Conservation (phyloP, 345 rosid genomes). For the Populus ilicifolia region DNA sequence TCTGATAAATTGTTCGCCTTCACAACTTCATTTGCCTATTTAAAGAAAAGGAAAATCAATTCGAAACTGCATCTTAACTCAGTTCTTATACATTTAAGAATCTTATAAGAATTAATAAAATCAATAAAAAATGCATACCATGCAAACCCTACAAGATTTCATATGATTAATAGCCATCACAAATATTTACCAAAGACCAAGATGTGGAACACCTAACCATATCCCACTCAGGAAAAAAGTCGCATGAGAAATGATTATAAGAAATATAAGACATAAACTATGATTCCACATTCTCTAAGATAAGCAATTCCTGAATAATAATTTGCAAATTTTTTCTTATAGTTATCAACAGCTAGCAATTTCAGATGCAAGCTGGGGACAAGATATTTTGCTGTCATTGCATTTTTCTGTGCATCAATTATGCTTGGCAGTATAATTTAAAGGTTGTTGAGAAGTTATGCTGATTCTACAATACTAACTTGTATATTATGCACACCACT, state of each 20-base stretch:
- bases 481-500: too few relatives aligned
- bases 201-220: neutral
- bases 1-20: conserved; percentile 87
- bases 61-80: neutral
- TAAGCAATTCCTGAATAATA: neutral
- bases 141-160: neutral
- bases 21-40: conserved; percentile 93
- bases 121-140: neutral
- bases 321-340: neutral
- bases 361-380: neutral
- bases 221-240: neutral
- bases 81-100: neutral
- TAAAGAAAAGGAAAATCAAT: conserved; percentile 17
- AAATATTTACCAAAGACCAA: neutral
- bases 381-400: neutral
- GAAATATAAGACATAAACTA: neutral
- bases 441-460: neutral
- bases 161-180: neutral
- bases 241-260: neutral
- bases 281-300: neutral
- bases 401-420: neutral
- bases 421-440: neutral
- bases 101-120: neutral
- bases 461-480: too few relatives aligned
- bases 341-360: neutral